Evolutionary conservation across 768 basidiomycete species (phyloP), one percentile per base, ranked within the genome.

Genomic region (Suillus subluteus): DNA sequence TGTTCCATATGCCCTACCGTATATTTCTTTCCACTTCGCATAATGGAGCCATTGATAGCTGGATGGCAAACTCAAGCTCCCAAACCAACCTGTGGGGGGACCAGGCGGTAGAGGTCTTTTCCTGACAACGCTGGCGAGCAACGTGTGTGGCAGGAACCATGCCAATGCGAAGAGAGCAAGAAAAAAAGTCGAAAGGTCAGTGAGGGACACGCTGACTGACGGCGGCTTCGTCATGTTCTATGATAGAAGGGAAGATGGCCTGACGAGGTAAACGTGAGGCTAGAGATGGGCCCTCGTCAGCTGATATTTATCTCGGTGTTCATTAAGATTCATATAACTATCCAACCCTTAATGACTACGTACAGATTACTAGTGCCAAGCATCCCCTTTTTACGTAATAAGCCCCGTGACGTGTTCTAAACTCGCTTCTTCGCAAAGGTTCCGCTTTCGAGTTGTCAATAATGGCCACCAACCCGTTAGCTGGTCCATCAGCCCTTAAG

Each of bases 401-500:
- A 70, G 63, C 50, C 32, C 2, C 58, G 58, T 26, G 12, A 3
- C 58, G 54, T 37, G 18, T 56, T 35, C 9, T n/a, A n/a, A 37
- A 38, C 12, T 37, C 16, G 8, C 58, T 63, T 62, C 12, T 41
- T 43, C 5, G 26, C 58, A 59, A 30, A 32, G 35, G 40, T 3
- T 59, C 59, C 41, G 41, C 41, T 30, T 23, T 38, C 37, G 6
- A 26, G 26, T 30, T 37, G 43, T 54, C 41, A 48, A 84, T 81
- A 79, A 72, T 79, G 58, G 74, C 81, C 66, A 74, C 82, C 50
- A 85, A 82, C 74, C 85, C 86, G 43, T 82, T 89, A 62, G 82
- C 82, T 56, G 87, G 83, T 9, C 87, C 87, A 21, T 89, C 87
- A 54, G 69, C 81, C 21, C 82, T 90, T 66, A 83, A 81, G 72